Conservation (phyloP, 768 basidiomycete species). For the Kwoniella europaea region DNA sequence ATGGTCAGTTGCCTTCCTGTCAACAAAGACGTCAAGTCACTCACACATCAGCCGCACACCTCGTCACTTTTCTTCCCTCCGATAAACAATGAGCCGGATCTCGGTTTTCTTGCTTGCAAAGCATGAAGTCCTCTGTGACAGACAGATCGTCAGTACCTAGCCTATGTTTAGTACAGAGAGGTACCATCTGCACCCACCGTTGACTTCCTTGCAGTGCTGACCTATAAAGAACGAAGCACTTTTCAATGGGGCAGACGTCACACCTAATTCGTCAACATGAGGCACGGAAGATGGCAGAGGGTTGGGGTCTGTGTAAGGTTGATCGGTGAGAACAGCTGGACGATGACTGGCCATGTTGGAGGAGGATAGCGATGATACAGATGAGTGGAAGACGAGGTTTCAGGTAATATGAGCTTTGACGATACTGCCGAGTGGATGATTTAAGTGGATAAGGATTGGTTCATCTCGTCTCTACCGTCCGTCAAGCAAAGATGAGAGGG, state of each 20-base stretch:
- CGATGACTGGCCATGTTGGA: slow-evolving; percentile 27
- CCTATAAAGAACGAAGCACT: slow-evolving; percentile 97
- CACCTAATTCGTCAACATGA: slow-evolving; percentile 83
- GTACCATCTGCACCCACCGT: slow-evolving; percentile 69
- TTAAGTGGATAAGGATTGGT: slow-evolving; percentile 27
- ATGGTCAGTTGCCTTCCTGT: background rate
- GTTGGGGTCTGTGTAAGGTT: slow-evolving; percentile 57
- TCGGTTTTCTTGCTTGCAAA: slow-evolving; percentile 90
- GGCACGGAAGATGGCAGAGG: slow-evolving; percentile 64
- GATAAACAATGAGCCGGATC: slow-evolving; percentile 91
- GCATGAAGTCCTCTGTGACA: slow-evolving; percentile 98
- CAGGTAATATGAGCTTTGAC: background rate
- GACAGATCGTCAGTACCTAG: no score
- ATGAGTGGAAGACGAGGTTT: background rate
- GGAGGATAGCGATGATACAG: background rate
- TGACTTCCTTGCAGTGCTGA: slow-evolving; percentile 91
- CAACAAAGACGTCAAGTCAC: slow-evolving; percentile 45
- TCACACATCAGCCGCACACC: slow-evolving; percentile 92
- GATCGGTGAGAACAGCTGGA: slow-evolving; percentile 47
- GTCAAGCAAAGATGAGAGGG: background rate
- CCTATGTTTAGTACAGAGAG: no score
- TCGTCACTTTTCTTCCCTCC: slow-evolving; percentile 92
- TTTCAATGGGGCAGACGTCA: slow-evolving; percentile 90
- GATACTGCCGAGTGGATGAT: background rate
- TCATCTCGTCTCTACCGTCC: background rate